These are phyloP conservation scores for Talaromyces nanjingensis DNA, from an alignment of 495 filamentous ascomycete genomes.

Conservation along the genomic window DNA sequence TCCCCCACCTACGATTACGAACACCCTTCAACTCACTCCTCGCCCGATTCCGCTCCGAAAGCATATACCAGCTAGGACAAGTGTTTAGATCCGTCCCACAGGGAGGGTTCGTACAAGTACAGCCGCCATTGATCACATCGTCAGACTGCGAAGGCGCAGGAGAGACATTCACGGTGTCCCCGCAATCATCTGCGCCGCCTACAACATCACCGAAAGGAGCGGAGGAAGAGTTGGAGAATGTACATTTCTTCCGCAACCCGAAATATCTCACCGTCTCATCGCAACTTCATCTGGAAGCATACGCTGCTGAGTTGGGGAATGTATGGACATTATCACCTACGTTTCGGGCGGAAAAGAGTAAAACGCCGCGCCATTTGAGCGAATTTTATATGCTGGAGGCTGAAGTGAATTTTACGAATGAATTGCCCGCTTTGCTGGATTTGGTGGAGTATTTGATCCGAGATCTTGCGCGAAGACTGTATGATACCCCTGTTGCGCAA, in stretches of 20 bases:
- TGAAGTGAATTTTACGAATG: conserved; percentile 71
- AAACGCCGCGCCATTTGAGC: conserved; percentile 88
- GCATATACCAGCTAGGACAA: conserved; percentile 63
- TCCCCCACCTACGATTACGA: conserved; percentile 84
- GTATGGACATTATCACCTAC: conserved; percentile 94
- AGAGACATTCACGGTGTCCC: conserved; percentile 77
- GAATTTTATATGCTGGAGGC: conserved; percentile 99
- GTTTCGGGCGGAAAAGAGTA: conserved; percentile 90
- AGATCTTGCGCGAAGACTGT: conserved; percentile 48
- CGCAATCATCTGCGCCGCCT: conserved; percentile 26
- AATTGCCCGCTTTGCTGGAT: conserved; percentile 63
- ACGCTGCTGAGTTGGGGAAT: conserved; percentile 78
- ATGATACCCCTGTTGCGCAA: conserved; percentile 47
- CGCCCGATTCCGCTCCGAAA: conserved; percentile 81
- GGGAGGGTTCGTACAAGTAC: conserved; percentile 73
- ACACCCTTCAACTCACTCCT: conserved; percentile 74
- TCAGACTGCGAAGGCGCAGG: conserved; percentile 97
- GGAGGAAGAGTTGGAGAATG: conserved; percentile 35
- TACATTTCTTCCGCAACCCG: conserved; percentile 76
- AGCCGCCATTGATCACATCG: conserved; percentile 90
- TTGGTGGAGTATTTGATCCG: conserved; percentile 72
- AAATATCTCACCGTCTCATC: conserved; percentile 95
- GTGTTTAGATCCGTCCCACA: conserved; percentile 55
- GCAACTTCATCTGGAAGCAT: conserved; percentile 90
- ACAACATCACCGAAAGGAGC: conserved; percentile 16